Percentiles rank a stretch among this genome's conserved stretches.
Conservation (phyloP, 345 rosid species). For the Heritiera fomes region DNA sequence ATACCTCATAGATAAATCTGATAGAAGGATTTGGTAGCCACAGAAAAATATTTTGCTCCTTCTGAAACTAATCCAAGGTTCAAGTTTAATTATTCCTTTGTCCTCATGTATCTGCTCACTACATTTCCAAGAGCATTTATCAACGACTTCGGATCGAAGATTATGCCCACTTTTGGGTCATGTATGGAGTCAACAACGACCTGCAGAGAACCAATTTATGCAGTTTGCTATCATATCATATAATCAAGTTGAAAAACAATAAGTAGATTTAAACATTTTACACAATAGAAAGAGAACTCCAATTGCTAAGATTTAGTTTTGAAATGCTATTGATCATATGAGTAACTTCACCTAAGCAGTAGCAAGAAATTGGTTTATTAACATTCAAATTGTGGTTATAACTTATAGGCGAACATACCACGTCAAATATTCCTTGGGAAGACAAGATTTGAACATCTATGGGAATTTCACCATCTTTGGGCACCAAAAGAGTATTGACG, state of each 20-base stretch:
- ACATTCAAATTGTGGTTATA: not conserved
- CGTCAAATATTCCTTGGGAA: constrained; percentile 66
- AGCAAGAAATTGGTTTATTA: not conserved
- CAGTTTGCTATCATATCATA: not conserved
- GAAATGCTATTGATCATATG: not conserved
- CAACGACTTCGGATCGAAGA: constrained; percentile 64
- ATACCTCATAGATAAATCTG: not conserved
- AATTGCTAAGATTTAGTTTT: not conserved
- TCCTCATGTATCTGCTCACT: constrained; percentile 32
- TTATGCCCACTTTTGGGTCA: constrained; percentile 62
- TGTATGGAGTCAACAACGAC: constrained; percentile 52
- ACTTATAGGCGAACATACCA: constrained; percentile 42
- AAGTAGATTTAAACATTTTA: not conserved
- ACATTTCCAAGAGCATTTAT: constrained; percentile 57
- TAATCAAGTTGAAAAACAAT: not conserved
- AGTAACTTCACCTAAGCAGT: not conserved
- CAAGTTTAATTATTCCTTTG: not conserved
- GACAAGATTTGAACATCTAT: constrained; percentile 53
- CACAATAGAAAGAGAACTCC: not conserved
- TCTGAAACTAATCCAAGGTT: not conserved
- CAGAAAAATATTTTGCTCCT: not conserved
- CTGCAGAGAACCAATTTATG: constrained; percentile 39
- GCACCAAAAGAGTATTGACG: constrained; percentile 74
- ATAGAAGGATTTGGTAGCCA: not conserved
- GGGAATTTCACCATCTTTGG: constrained; percentile 64